These are phyloP conservation scores for Jamesozyma lodderae DNA, from an alignment of 805 yeast genomes.

Conservation along the genomic window DNA sequence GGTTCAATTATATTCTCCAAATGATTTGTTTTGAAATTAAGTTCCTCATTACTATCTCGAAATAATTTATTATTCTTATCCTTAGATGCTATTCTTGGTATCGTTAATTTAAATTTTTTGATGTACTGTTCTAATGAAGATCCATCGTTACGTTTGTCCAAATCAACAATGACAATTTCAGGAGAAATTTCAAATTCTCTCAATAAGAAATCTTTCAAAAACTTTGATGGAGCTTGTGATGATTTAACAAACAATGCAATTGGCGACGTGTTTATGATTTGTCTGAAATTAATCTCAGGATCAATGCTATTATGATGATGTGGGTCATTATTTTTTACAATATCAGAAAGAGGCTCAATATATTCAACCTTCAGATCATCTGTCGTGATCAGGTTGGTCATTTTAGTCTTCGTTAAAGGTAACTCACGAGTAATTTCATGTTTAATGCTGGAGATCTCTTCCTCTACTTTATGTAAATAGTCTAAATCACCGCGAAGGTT, in stretches of 20 bases:
- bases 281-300: conserved; percentile 28
- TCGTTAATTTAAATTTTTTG: neutral
- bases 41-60: too few relatives aligned
- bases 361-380: too few relatives aligned
- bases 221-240: conserved; percentile 59
- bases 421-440: neutral
- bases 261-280: conserved; percentile 51
- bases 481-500: too few relatives aligned
- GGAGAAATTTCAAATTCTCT: conserved; percentile 63
- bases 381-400: too few relatives aligned
- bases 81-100: neutral
- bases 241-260: conserved; percentile 43
- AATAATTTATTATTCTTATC: neutral
- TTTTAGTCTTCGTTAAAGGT: neutral
- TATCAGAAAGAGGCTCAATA: too few relatives aligned
- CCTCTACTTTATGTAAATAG: conserved; percentile 5
- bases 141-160: conserved; percentile 70
- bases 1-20: conserved; percentile 2
- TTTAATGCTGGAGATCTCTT: conserved; percentile 2
- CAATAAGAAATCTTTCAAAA: conserved; percentile 51
- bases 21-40: neutral
- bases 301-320: too few relatives aligned
- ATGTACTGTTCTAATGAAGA: conserved; percentile 59
- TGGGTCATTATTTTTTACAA: too few relatives aligned
- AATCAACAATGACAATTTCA: conserved; percentile 59